Evolutionary conservation across 2,329 filamentous ascomycete species (phyloP), one percentile per base, ranked within the genome.

Genomic region (Epichloe gansuensis): DNA sequence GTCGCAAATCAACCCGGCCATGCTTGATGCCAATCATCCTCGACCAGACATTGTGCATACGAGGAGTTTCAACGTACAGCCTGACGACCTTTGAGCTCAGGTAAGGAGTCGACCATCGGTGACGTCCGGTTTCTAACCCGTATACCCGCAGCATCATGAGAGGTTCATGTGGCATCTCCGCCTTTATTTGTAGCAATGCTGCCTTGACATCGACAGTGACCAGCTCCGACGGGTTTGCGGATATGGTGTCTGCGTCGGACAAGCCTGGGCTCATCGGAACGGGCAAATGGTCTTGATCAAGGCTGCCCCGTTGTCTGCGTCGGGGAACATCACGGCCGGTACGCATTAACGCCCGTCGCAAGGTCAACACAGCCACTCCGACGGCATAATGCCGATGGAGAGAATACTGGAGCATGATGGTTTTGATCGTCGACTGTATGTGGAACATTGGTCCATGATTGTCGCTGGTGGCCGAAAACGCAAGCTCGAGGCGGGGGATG

Each of bases 321-420:
- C 63, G 58, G 7, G 65, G 60, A n/a, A 60, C 43, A 53, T 77
- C 74, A 27, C 66, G 68, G 39, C 70, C 68, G 1, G 77, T 75
- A 53, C 70, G 74, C 65, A 80, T 67, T 56, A 90, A 87, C 0
- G 85, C 84, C 61, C 81, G 82, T 51, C 77, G 76, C 25, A 98
- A 66, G 3, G 94, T 87, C 63, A 82, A 83, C 25, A 78, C 72
- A 8, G 91, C 93, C 54, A 97, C 82, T 1, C 89, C 87, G 27
- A 94, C 76, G 0, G 90, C 85, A 63, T 96, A 98, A 64, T 95
- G 90, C 3, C 90, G 84, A 65, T 94, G 95, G 0, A 98, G 77
- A 0, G 94, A 98, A 64, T 97, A 97, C 49, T 94, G 85, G 7
- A 95, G 63, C 55, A 87, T 81, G 2, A 98, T 70, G 5, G 86